These are phyloP conservation scores for Alternaria postmessia DNA, from an alignment of 2,329 filamentous ascomycete genomes.

Conservation along the genomic window DNA sequence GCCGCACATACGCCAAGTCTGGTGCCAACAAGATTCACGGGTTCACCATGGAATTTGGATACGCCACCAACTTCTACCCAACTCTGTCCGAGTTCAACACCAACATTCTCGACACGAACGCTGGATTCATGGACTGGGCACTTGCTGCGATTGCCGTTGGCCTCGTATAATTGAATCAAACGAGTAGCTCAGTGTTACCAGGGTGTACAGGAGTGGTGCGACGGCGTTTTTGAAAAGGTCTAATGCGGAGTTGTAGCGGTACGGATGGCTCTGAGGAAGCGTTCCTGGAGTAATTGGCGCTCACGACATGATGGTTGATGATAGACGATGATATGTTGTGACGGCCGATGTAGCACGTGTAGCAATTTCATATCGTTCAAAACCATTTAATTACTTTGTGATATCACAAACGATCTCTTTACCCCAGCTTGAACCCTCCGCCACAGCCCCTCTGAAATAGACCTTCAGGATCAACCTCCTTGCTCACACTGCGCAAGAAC, in stretches of 20 bases:
- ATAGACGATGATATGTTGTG: not conserved
- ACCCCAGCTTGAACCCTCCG: constrained; percentile 46
- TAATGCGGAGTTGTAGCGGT: not conserved
- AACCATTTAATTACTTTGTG: not conserved
- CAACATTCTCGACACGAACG: constrained; percentile 53
- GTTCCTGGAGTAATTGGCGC: not conserved
- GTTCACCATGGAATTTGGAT: constrained; percentile 38
- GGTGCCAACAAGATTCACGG: constrained; percentile 53
- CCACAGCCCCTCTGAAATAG: constrained; percentile 48
- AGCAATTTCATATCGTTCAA: not conserved
- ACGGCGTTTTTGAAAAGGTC: not conserved
- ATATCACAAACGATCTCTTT: not conserved
- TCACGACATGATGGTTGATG: constrained; percentile 1
- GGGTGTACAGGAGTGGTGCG: not conserved
- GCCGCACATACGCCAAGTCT: constrained; percentile 44
- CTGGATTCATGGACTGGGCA: constrained; percentile 53
- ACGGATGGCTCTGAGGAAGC: not conserved
- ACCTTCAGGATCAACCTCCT: constrained; percentile 46
- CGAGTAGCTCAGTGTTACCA: not conserved
- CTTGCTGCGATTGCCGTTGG: constrained; percentile 48
- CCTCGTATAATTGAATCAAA: constrained; percentile 16
- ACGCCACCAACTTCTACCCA: constrained; percentile 53
- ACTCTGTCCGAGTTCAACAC: constrained; percentile 51
- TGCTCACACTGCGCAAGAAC: constrained; percentile 39
- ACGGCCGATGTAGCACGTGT: constrained; percentile 1